phyloP scores from a whole-genome alignment of 2,329 filamentous ascomycete species.

The Decorospora gaudefroyi region DNA sequence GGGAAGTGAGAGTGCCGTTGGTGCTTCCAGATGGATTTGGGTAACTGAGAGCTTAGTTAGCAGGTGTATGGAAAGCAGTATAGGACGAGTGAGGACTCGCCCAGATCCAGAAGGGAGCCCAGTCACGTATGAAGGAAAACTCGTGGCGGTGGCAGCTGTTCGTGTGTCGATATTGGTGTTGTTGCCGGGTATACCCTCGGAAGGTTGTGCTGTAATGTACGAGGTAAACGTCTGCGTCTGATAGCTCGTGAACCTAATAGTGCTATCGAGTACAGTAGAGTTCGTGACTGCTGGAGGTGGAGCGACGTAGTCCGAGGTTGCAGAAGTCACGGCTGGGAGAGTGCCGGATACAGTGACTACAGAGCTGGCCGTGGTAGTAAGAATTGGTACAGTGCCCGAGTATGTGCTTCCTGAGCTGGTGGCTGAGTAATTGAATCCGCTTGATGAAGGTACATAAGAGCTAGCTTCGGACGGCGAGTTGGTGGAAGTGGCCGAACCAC shows the following conservation, averaged over 20 bases:
- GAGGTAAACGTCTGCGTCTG: constrained; percentile 30
- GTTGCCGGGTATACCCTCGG: constrained; percentile 10
- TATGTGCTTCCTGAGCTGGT: background rate
- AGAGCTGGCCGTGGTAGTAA: background rate
- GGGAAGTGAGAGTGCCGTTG: constrained; percentile 31
- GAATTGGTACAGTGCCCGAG: background rate
- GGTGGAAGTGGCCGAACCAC: background rate
- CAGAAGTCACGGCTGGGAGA: constrained; percentile 11
- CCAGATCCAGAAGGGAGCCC: constrained; percentile 32
- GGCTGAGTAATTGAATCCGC: background rate
- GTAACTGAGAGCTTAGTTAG: constrained; percentile 21
- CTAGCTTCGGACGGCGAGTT: background rate
- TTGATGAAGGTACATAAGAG: constrained; percentile 3
- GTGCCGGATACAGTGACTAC: constrained; percentile 12
- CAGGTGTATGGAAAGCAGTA: background rate
- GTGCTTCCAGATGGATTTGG: constrained; percentile 21
- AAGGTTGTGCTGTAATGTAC: constrained; percentile 20
- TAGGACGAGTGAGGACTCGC: constrained; percentile 17
- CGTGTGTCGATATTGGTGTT: constrained; percentile 23
- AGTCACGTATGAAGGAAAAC: constrained; percentile 24
- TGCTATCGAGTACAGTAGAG: constrained; percentile 22
- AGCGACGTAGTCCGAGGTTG: constrained; percentile 18
- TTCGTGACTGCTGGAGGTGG: constrained; percentile 8
- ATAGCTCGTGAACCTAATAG: constrained; percentile 34
- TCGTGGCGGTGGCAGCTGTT: constrained; percentile 27